Base-by-base conservation (phyloP, 2,329 filamentous ascomycete species). In the Verticillium dahliae region DNA sequence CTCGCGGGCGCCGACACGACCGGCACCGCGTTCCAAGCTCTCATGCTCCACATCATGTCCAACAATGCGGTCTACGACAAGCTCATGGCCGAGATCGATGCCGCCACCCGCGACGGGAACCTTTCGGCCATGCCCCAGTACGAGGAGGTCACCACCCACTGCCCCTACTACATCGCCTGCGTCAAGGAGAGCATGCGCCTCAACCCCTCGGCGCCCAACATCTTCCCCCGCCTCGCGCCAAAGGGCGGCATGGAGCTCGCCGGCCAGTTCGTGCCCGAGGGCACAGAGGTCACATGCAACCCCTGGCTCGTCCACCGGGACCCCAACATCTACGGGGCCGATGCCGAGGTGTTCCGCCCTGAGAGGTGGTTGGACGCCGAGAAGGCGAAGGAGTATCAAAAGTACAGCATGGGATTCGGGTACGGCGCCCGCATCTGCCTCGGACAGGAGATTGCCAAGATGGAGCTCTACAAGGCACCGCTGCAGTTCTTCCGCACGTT, bases 1-100 rank as follows among this genome's bases (percentile, higher is more conserved):
- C 71, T 83, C 7, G 81, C 81, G 0, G 81, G 81, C 18, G 80
- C 80, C 3, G 81, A 83, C 63, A 83, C 81, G 4, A 83, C 80
- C 0, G 80, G 79, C 0, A 82, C 81, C 1, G 74, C 77, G 3
- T 79, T 83, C 67, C 78, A 81, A 60, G 78, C 77, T 1, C 70
- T 82, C 64, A 74, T 83, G 64, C 68, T 72, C 22, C 76, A 77
- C 62, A 68, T 83, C 27, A 65, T 80, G 50, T 69, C 70, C 4
- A 67, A 77, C 56, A 69, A 71, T 1, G 65, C 66, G 0, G 75
- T 78, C 5, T 82, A 83, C 64, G 71, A 74, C 6, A 78, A 73
- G 59, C 71, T 84, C 62, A 78, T 82, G 73, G 69, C 67, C 2
- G 77, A 82, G 62, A 77, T 85, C 39, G 76, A 80, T 61, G 62